Evolutionary conservation across 345 rosid genomes (phyloP).

Genomic region (Camelina sativa): DNA sequence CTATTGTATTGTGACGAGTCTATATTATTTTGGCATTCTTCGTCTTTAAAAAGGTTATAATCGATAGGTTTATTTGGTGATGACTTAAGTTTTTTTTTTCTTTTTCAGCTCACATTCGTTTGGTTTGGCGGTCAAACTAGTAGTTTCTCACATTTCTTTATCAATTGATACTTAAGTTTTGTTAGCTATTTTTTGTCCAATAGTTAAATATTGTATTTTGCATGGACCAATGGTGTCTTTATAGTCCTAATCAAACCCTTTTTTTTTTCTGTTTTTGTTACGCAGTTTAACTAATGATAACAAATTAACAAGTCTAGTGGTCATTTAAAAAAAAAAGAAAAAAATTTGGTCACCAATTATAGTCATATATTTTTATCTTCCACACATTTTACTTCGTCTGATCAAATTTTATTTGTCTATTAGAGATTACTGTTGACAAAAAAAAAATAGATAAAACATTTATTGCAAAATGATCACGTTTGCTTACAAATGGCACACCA

Average conservation of each 20-base stretch:
- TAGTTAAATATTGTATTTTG: background rate
- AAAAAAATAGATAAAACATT: background rate
- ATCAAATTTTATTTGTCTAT: background rate
- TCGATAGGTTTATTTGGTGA: constrained; percentile 1
- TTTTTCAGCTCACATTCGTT: background rate
- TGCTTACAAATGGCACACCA: background rate
- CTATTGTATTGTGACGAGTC: constrained; percentile 7
- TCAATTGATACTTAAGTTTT: background rate
- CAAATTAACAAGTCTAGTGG: no score
- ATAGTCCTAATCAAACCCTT: background rate
- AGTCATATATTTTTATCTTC: background rate
- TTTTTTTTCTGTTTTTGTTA: background rate
- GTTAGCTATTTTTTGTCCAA: background rate
- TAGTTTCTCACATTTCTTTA: background rate
- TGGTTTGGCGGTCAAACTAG: constrained; percentile 35
- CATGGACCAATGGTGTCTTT: background rate
- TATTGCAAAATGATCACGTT: background rate
- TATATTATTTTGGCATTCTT: background rate
- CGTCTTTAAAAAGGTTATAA: background rate
- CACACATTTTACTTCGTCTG: background rate
- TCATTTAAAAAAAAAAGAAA: background rate
- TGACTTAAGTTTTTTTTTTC: background rate
- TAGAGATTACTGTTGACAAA: background rate
- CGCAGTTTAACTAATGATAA: background rate
- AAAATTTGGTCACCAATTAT: no score